Percentiles rank a stretch among this genome's conserved stretches.
phyloP scores from a whole-genome alignment of 495 filamentous ascomycete genomes.

The Trichoderma erinaceum region DNA sequence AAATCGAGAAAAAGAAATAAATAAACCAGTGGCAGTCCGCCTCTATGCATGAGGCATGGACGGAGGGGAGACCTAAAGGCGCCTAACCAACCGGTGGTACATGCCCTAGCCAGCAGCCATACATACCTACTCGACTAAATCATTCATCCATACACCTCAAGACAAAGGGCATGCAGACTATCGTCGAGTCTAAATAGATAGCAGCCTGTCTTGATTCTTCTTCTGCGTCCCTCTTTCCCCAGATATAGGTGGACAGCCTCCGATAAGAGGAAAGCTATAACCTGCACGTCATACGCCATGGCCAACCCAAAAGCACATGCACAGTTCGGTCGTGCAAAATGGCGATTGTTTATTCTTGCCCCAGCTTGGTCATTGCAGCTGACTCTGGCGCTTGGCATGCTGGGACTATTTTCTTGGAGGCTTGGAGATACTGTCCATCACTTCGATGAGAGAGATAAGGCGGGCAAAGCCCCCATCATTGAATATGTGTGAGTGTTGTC shows the following conservation, averaged over 20 bases:
- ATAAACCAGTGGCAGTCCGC: not conserved
- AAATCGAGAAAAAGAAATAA: not conserved
- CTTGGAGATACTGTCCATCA: constrained; percentile 36
- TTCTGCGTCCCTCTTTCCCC: not conserved
- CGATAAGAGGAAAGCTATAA: not conserved
- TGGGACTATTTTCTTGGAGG: constrained; percentile 45
- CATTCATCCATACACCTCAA: not conserved
- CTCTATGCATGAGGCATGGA: not conserved
- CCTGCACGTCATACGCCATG: constrained; percentile 17
- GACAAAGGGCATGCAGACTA: not conserved
- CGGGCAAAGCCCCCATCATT: constrained; percentile 34
- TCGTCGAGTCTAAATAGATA: not conserved
- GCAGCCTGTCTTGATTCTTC: not conserved
- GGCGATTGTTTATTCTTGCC: constrained; percentile 35
- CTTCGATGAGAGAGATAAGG: constrained; percentile 32
- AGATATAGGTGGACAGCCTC: not conserved
- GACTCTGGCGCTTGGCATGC: constrained; percentile 31
- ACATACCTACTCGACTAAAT: not conserved
- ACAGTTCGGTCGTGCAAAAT: constrained; percentile 36
- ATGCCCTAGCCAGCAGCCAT: not conserved
- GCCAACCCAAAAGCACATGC: constrained; percentile 37
- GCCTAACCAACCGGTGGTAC: not conserved
- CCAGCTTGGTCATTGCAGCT: constrained; percentile 39
- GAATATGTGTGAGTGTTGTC: constrained; percentile 40
- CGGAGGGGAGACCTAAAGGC: not conserved